Percentiles rank a stretch among this genome's conserved stretches.
These are phyloP conservation scores for Boletus speciosus DNA, from an alignment of 768 basidiomycete species.

Conservation along the genomic window DNA sequence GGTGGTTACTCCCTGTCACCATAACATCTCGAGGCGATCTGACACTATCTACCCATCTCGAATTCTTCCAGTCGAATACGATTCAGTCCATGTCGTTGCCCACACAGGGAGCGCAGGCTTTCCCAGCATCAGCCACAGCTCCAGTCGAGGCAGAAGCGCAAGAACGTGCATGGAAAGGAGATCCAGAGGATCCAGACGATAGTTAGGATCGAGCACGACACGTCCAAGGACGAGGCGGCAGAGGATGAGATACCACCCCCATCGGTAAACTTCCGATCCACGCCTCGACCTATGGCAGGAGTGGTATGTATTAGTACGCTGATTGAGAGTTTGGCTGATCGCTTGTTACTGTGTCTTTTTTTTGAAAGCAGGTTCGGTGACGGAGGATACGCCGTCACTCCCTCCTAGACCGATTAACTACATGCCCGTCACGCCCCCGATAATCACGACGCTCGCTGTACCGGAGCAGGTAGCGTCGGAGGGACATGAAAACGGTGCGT, in stretches of 20 bases:
- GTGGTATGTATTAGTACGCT: constrained; percentile 14
- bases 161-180: neutral
- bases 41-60: constrained; percentile 1
- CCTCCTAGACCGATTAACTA: constrained; percentile 11
- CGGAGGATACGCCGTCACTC: constrained; percentile 8
- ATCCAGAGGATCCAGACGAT: neutral
- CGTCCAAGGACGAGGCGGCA: constrained; percentile 4
- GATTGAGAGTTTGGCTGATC: constrained; percentile 1
- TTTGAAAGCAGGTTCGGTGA: constrained; percentile 9
- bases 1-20: too few species aligned
- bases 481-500: constrained; percentile 8
- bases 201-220: constrained; percentile 2
- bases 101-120: neutral
- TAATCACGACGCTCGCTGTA: constrained; percentile 19
- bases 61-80: neutral
- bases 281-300: constrained; percentile 28
- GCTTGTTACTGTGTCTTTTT: neutral
- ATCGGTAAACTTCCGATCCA: constrained; percentile 28
- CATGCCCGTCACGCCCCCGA: constrained; percentile 20
- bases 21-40: too few species aligned
- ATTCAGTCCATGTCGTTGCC: neutral
- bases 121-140: neutral
- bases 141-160: neutral
- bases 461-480: constrained; percentile 8
- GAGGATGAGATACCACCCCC: constrained; percentile 31